phyloP scores from a whole-genome alignment of 2,329 filamentous ascomycete species.

The Penicillium glabrum region DNA sequence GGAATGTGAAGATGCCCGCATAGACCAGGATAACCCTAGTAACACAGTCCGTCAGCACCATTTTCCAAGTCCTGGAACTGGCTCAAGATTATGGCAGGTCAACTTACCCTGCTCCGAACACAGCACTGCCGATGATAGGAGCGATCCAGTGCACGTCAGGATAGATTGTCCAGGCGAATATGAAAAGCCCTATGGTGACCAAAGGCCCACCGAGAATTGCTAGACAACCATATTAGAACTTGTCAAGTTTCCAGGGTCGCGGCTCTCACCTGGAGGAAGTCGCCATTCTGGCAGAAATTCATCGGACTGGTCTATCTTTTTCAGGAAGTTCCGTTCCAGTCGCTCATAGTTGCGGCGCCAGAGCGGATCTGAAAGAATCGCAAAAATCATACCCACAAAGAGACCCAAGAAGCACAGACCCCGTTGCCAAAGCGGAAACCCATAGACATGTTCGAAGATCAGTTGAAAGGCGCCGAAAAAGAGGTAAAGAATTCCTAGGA shows the following conservation, averaged over 20 bases:
- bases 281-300: slow-evolving; percentile 82
- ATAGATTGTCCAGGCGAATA: slow-evolving; percentile 85
- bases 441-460: slow-evolving; percentile 72
- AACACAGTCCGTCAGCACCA: slow-evolving; percentile 20
- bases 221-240: slow-evolving; percentile 8
- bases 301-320: slow-evolving; percentile 31
- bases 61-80: neutral
- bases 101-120: slow-evolving; percentile 71
- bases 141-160: slow-evolving; percentile 71
- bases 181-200: slow-evolving; percentile 79
- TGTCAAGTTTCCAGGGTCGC: neutral
- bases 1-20: slow-evolving; percentile 82
- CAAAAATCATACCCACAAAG: slow-evolving; percentile 49
- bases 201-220: slow-evolving; percentile 71
- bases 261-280: slow-evolving; percentile 63
- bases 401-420: slow-evolving; percentile 72
- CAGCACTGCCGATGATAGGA: slow-evolving; percentile 68
- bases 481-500: slow-evolving; percentile 85
- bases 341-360: slow-evolving; percentile 48
- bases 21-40: slow-evolving; percentile 73
- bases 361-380: slow-evolving; percentile 46
- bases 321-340: slow-evolving; percentile 40
- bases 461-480: slow-evolving; percentile 88
- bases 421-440: slow-evolving; percentile 74
- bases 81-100: slow-evolving; percentile 7